Conservation (phyloP, 495 filamentous ascomycete genomes). For the Aspergillus olivimuriae region DNA sequence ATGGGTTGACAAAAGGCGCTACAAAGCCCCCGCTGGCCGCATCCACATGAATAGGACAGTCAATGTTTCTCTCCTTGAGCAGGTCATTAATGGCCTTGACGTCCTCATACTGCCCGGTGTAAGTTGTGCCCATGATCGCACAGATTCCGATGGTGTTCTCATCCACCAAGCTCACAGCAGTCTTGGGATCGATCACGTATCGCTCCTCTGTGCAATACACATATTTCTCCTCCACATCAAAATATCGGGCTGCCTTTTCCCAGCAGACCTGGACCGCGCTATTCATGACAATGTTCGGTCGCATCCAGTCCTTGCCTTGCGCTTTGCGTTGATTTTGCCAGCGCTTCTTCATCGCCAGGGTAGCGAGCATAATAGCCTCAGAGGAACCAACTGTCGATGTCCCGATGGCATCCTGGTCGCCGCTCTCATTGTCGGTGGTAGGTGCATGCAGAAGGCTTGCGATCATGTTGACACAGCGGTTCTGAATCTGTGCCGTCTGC, state of each 20-base stretch:
- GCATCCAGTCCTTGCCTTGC: conserved; percentile 65
- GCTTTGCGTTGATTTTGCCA: conserved; percentile 82
- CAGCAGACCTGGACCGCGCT: conserved; percentile 92
- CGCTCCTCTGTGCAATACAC: conserved; percentile 76
- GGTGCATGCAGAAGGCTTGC: conserved; percentile 75
- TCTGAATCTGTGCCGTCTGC: conserved; percentile 76
- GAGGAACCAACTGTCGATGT: conserved; percentile 82
- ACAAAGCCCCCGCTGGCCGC: conserved; percentile 89
- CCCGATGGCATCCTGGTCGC: conserved; percentile 57
- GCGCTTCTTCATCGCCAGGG: conserved; percentile 90
- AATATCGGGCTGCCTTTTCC: conserved; percentile 92
- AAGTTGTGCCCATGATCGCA: conserved; percentile 81
- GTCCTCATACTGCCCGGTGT: conserved; percentile 93
- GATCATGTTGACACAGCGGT: conserved; percentile 84
- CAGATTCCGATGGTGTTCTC: conserved; percentile 97
- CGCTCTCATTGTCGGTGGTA: conserved; percentile 33
- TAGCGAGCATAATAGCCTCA: conserved; percentile 85
- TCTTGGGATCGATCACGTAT: conserved; percentile 79
- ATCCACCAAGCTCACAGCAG: conserved; percentile 78
- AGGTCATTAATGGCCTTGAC: conserved; percentile 85
- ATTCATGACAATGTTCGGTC: conserved; percentile 87
- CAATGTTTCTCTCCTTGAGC: conserved; percentile 60
- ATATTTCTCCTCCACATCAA: conserved; percentile 85
- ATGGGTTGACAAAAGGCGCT: conserved; percentile 73
- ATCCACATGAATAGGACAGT: conserved; percentile 85